Base-by-base conservation (phyloP, 331 rosid genomes). In the Arachis monticola region DNA sequence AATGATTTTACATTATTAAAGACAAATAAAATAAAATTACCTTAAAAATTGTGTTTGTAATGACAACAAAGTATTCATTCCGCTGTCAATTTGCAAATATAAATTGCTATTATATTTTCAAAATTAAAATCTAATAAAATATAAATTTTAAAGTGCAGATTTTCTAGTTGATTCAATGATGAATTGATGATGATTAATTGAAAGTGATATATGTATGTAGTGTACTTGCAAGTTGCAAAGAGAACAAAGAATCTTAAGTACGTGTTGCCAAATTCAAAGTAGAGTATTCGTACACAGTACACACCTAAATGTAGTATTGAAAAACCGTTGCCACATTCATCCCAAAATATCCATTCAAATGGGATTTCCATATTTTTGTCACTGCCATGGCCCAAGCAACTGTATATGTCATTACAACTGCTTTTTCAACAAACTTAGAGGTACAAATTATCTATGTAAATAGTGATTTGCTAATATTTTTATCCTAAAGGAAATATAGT, bases 271-370 rank as follows among this genome's bases (percentile, higher is more conserved):
- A 60, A 72, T 30, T 72, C 59, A 45, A 8, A 59, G 32, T 35
- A 31, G 7, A 51, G 63, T 45, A 58, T 72, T 59, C 45, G 66
- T 42, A 22, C 41, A 42, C 75, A n/a, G n/a, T n/a, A n/a, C n/a
- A 35, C 38, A 35, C 38, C 55, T 55, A 22, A 22, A 22, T 27
- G 5, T 10, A 35, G 56, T 42, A 42, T 56, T 9, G 22, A 10
- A 56, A 41, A 17, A 17, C 12, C 61, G 61, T 42, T 57, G 56
- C 27, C 55, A 40, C 22, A 70, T 42, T 40, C 41, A 41, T 56
- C 42, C 41, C 8, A 56, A 40, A 17, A 56, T 70, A 27, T 9
- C 48, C 41, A 35, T 10, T 10, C n/a, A 70, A 70, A 56, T 57
- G 40, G 27, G 45, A 10, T 22, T 17, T 70, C 12, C 7, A 9